phyloP scores from a whole-genome alignment of 139 green algal species.

The Chlamydomonas asymmetrica region DNA sequence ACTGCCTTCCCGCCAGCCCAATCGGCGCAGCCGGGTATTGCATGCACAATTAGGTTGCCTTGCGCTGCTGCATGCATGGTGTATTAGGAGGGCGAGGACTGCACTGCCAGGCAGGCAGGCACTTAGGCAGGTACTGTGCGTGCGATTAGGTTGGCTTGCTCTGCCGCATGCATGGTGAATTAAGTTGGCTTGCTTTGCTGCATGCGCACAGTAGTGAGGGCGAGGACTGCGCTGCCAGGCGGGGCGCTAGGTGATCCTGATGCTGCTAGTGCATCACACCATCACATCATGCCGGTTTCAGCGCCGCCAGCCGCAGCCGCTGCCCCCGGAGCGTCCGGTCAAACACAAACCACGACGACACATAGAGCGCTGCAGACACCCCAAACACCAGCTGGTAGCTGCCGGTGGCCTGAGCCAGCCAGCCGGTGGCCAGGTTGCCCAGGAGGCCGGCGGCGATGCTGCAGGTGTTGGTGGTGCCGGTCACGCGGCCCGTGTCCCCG shows the following conservation, averaged over 20 bases:
- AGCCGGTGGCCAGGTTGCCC: slow-evolving; percentile 66
- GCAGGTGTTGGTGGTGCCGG: slow-evolving; percentile 75
- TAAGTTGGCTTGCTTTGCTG: too few species aligned
- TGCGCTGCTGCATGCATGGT: too few species aligned
- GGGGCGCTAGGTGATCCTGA: neutral
- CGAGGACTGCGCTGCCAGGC: neutral
- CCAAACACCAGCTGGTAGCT: slow-evolving; percentile 36
- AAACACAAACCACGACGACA: slow-evolving; percentile 14
- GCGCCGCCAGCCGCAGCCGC: slow-evolving; percentile 4
- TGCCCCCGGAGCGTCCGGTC: slow-evolving; percentile 1
- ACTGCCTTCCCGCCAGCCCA: too few species aligned
- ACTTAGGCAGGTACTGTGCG: too few species aligned
- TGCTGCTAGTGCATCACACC: neutral
- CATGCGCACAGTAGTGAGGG: neutral
- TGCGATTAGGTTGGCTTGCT: too few species aligned
- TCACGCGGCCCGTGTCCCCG: slow-evolving; percentile 51
- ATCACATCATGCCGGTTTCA: too few species aligned
- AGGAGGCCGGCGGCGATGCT: slow-evolving; percentile 60
- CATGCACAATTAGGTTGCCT: too few species aligned
- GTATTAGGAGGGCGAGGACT: too few species aligned
- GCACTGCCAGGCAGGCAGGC: too few species aligned
- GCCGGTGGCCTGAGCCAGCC: slow-evolving; percentile 40
- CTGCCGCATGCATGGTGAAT: too few species aligned
- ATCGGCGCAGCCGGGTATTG: too few species aligned
- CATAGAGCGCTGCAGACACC: slow-evolving; percentile 9